phyloP scores from a whole-genome alignment of 73 alveolate species.

The Diophrys appendiculata region DNA sequence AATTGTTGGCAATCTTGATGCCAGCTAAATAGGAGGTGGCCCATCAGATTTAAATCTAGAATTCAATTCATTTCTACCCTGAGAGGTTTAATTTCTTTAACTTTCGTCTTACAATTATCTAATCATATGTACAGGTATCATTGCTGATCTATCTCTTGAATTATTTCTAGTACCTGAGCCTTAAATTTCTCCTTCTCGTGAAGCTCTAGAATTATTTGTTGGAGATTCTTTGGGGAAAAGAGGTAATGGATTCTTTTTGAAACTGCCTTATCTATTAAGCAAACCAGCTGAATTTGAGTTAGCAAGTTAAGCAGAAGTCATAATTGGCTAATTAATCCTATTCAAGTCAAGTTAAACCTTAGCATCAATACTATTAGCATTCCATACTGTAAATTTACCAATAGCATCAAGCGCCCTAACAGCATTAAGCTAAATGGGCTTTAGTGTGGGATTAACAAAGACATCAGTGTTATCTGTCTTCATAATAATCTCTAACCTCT shows the following conservation, averaged over 20 bases:
- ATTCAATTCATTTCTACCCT: not conserved
- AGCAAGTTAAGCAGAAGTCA: no score
- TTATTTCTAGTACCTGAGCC: no score
- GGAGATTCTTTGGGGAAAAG: no score
- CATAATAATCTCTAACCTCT: not conserved
- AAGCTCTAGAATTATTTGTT: no score
- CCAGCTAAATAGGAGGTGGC: not conserved
- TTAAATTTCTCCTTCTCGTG: no score
- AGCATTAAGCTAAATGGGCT: no score
- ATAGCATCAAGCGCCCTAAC: no score
- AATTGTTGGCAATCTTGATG: not conserved
- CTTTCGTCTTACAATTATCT: not conserved
- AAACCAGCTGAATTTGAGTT: no score
- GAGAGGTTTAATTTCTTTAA: not conserved
- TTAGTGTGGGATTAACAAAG: no score
- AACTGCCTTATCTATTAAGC: no score
- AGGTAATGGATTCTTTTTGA: no score
- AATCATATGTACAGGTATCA: not conserved
- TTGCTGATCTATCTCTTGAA: not conserved
- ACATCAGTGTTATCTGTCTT: not conserved
- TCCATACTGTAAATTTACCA: not conserved
- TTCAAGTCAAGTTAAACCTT: not conserved
- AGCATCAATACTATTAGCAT: not conserved
- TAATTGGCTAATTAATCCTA: not conserved
- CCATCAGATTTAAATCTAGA: not conserved